Evolutionary conservation across 2,329 filamentous ascomycete genomes (phyloP), one percentile per base, ranked within the genome.

Genomic region (Penicillium sp.): DNA sequence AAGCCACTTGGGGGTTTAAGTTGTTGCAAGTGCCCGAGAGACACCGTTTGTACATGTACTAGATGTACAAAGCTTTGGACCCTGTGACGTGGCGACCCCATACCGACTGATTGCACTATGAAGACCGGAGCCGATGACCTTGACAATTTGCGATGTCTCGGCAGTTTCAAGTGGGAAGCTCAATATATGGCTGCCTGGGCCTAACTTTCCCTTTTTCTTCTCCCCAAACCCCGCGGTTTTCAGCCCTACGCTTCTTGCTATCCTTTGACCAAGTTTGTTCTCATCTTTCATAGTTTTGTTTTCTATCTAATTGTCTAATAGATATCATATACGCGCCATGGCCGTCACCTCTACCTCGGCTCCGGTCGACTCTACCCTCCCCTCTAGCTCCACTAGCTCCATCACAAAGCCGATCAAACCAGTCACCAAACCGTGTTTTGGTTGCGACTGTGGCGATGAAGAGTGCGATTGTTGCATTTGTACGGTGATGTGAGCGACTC

Each of bases 391-490:
- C 18, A 68, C 67, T 13, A 63, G 71, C 16, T 71, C 71, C 0
- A 64, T 75, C 47, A 69, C 64, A 43, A 73, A 72, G 49, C 72
- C 73, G 14, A 72, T 75, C 58, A 73, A 75, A 56, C 56, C 65
- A 2, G 68, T 71, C 4, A 69, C 71, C 8, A 76, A 75, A 55
- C 73, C 73, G 8, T 76, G 73, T 45, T 75, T 76, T 49, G 72
- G 73, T 3, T 76, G 73, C 47, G 73, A 74, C 43, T 76, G 73
- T 29, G 72, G 73, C 6, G 73, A 72, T 56, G 72, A 74, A 45
- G 72, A 73, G 36, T 76, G 73, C 32, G 73, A 76, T 55, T 75
- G 71, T 50, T 74, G 72, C 47, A 71, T 76, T 50, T 76, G 73
- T 55, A 70, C 66, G 10, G 71, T 76, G 52, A 76, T 76, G 73